These are phyloP conservation scores for Coniferiporia sulphurascens DNA, from an alignment of 1,284 basidiomycete species.

Conservation along the genomic window DNA sequence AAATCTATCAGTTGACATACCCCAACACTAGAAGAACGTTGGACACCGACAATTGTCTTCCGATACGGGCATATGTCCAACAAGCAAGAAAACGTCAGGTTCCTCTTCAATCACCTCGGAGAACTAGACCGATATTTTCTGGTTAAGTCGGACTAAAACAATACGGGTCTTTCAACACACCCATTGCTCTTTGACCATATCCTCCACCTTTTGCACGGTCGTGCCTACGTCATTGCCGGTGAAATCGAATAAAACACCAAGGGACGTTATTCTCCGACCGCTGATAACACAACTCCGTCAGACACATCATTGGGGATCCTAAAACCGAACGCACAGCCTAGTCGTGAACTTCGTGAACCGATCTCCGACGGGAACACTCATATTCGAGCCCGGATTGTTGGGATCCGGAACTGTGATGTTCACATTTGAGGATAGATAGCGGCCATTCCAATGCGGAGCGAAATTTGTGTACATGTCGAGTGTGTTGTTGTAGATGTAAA, in stretches of 20 bases:
- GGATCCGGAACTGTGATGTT: conserved; percentile 71
- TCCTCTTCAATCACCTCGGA: conserved; percentile 70
- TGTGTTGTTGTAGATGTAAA: conserved; percentile 76
- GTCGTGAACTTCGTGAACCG: conserved; percentile 76
- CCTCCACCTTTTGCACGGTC: conserved; percentile 65
- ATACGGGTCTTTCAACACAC: conserved; percentile 30
- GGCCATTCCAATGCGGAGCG: conserved; percentile 63
- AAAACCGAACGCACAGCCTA: conserved; percentile 43
- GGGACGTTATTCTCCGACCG: conserved; percentile 64
- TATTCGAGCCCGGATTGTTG: conserved; percentile 30
- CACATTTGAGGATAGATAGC: conserved; percentile 80
- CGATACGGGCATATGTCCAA: conserved; percentile 69
- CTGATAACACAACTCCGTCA: not conserved
- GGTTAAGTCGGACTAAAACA: not conserved
- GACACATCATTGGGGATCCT: not conserved
- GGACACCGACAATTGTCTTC: conserved; percentile 49
- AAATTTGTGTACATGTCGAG: conserved; percentile 77
- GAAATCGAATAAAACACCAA: conserved; percentile 80
- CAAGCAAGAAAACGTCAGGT: conserved; percentile 77
- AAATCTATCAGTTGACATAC: conserved; percentile 22
- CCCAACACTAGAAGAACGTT: conserved; percentile 18
- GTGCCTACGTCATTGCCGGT: conserved; percentile 60
- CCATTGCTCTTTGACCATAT: conserved; percentile 76
- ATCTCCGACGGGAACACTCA: conserved; percentile 60
- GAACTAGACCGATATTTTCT: conserved; percentile 43